Base-by-base conservation (phyloP, 768 basidiomycete genomes). In the Pleurotus eryngii region DNA sequence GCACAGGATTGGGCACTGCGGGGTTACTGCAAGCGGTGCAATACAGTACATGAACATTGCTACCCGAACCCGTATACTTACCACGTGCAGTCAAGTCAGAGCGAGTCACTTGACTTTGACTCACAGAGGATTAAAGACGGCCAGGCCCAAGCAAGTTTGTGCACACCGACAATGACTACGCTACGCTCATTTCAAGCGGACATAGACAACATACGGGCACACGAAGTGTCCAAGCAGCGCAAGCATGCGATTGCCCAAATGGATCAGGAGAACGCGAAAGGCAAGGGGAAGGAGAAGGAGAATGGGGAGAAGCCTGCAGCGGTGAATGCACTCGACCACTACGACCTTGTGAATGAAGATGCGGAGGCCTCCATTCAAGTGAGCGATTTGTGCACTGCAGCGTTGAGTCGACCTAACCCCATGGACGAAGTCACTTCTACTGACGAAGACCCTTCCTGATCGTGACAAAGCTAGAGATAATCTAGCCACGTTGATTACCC, bases 171-270 rank as follows among this genome's bases (percentile, higher is more conserved):
- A 53, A 83, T 83, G 82, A 77, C 82, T 14, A 81, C 74, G 55
- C 70, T 86, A 62, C 80, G 81, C 39, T 79, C 78, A 14, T 86
- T 87, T 63, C 90, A 92, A 70, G 79, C 72, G 64, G 89, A 90
- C 71, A 92, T 92, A 59, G 85, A 91, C 60, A 82, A 88, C 61
- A 87, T 91, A 64, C 83, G 84, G 57, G 76, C 80, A 62, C 82
- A 85, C 49, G 88, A 90, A 70, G 72, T 83, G 46, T 72, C 78
- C 27, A 89, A 81, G 69, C 85, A 90, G 61, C 81, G 87, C 40
- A 69, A 70, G 8, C 74, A 76, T 12, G 60, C 67, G 63, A 58
- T 46, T 46, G 48, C 53, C 20, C 57, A 63, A 6, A n/a, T 54
- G 15, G 69, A 73, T 59, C 73, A 71, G 60, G 71, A 74, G 57